Conservation (phyloP, 768 basidiomycete species). For the Psilocybe subaeruginosa region DNA sequence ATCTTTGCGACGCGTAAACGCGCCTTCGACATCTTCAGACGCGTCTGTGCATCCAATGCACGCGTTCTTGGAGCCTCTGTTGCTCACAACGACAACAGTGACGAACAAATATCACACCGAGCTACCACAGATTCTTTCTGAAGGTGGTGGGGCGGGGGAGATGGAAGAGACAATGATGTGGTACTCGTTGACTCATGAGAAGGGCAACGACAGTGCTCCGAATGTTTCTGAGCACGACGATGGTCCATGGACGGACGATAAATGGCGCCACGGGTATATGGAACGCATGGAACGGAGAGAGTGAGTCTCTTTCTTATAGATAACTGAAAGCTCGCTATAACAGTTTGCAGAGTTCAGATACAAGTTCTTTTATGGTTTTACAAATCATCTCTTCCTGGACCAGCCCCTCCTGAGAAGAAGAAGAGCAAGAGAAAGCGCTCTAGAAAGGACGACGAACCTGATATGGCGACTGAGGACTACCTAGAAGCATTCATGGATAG, state of each 20-base stretch:
- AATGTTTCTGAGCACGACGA: constrained; percentile 22
- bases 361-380: constrained; percentile 75
- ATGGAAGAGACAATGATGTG: constrained; percentile 79
- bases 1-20: constrained; percentile 52
- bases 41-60: constrained; percentile 57
- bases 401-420: constrained; percentile 9
- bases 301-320: constrained; percentile 34
- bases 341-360: constrained; percentile 59
- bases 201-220: constrained; percentile 35
- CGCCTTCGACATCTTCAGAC: constrained; percentile 31
- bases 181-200: constrained; percentile 70
- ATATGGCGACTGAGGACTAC: constrained; percentile 45
- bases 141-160: constrained; percentile 63
- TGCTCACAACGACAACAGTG: constrained; percentile 58
- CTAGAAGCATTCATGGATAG: constrained; percentile 81
- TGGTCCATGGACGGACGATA: constrained; percentile 51
- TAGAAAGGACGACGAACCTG: constrained; percentile 19
- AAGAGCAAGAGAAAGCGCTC: constrained; percentile 32
- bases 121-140: constrained; percentile 59
- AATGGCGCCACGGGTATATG: constrained; percentile 60
- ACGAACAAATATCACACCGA: constrained; percentile 66
- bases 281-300: constrained; percentile 72
- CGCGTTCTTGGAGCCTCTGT: constrained; percentile 57
- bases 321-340: neutral
- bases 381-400: constrained; percentile 63